Base-by-base conservation (phyloP, 1,139 yeast genomes). In the Diutina neorugosa region DNA sequence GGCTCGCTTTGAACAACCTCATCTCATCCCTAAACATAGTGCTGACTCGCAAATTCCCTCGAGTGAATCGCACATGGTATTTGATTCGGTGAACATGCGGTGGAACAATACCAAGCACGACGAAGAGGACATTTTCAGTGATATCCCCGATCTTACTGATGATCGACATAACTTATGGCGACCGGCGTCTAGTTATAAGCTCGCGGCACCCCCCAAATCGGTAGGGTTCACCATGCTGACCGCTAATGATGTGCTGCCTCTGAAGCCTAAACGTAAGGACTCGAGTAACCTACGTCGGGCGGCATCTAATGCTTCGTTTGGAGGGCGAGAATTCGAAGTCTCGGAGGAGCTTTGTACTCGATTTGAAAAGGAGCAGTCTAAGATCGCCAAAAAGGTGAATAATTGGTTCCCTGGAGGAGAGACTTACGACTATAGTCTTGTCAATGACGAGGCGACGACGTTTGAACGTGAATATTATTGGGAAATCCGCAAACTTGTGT, bases 101-200 rank as follows among this genome's bases (percentile, higher is more conserved):
- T 46, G 50, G 50, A 25, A n/a, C 14, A 27, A 25, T 27, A 9
- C 41, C 16, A 27, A 46, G 7, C 21, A 46, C 16, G 50, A 46
- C 23, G 50, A 46, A 27, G 50, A 46, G 31, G 21, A n/a, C 20
- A 27, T 46, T 1, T 46, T 46, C 19, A 27, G 18, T 16, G 50
- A 46, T 27, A 46, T 46, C 14, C 50, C 50, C 40, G 50, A 46
- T 23, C 50, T 46, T 20, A 46, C 23, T 7, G 50, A 46, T 14
- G 50, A 46, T 9, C 37, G 37, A 3, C 40, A 46, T 18, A 11
- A 21, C 27, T 7, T 46, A 6, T 46, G 40, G 40, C 41, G 40
- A 3, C 50, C 12, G 2, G 20, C 40, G n/a, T 12, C 19, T 4
- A 12, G n/a, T 12, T 46, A 46, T 18, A 46, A 46, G 27, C 21